These are phyloP conservation scores for Nicotiana sylvestris DNA, from an alignment of 257 asterid genomes.

Conservation along the genomic window DNA sequence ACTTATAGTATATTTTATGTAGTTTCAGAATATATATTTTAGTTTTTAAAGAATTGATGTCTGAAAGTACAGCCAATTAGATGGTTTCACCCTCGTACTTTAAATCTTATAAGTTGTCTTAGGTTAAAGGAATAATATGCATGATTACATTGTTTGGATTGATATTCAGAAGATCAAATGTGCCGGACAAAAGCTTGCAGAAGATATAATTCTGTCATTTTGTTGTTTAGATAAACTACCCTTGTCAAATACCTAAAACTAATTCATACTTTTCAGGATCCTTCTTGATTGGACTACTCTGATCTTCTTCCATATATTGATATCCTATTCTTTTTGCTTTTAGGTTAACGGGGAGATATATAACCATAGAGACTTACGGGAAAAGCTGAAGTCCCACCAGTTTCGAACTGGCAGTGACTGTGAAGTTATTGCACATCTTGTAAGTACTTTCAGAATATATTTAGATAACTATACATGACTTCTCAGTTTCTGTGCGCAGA, in stretches of 20 bases:
- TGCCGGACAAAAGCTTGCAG: not conserved
- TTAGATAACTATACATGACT: not conserved
- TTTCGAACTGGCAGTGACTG: constrained; percentile 98
- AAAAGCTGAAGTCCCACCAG: constrained; percentile 61
- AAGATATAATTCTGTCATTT: not conserved
- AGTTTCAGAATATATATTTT: too few relatives aligned
- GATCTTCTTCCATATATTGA: constrained; percentile 6
- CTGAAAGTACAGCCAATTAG: not conserved
- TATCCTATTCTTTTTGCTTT: constrained; percentile 15
- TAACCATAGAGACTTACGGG: constrained; percentile 78
- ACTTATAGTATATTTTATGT: not conserved
- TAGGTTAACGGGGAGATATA: constrained; percentile 99
- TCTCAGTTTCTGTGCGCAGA: not conserved
- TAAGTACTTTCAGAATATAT: constrained; percentile 32
- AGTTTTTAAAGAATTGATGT: not conserved
- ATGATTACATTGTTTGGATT: not conserved
- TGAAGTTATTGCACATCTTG: constrained; percentile 99
- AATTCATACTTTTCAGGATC: not conserved
- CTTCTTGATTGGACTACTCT: not conserved
- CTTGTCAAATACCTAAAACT: not conserved
- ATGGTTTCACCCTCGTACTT: not conserved
- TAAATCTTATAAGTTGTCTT: not conserved
- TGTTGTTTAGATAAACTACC: not conserved
- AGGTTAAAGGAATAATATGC: not conserved
- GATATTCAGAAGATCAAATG: not conserved